These are phyloP conservation scores for Ustilago tritici DNA, from an alignment of 1,284 basidiomycete genomes.

Conservation along the genomic window DNA sequence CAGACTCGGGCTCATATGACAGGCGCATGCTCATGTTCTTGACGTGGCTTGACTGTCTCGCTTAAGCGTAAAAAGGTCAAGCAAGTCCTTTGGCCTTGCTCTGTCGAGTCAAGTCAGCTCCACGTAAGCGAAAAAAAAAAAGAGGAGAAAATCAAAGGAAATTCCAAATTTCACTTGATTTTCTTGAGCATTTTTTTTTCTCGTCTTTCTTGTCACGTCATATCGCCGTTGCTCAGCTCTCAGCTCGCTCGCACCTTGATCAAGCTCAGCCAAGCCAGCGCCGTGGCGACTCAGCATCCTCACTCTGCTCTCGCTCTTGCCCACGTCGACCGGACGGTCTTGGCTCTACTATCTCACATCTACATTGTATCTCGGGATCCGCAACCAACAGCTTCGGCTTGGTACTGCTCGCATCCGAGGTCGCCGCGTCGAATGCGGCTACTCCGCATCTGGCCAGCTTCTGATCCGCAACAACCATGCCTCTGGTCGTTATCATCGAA, in stretches of 20 bases:
- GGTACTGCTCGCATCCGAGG: neutral
- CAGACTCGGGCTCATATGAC: constrained; percentile 1
- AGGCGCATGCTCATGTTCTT: constrained; percentile 6
- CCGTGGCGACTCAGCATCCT: neutral
- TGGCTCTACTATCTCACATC: neutral
- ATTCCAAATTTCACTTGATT: constrained; percentile 4
- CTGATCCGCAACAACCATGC: constrained; percentile 26
- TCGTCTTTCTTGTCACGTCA: neutral
- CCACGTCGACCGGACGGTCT: neutral
- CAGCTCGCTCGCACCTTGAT: neutral
- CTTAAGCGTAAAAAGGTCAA: constrained; percentile 15
- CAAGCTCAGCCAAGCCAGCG: too few relatives aligned
- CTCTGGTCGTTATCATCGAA: neutral
- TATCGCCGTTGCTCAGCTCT: constrained; percentile 5
- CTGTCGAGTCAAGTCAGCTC: neutral
- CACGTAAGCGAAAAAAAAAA: constrained; percentile 3
- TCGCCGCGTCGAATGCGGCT: neutral
- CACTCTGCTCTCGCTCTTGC: neutral
- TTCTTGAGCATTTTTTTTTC: neutral
- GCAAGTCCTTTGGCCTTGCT: constrained; percentile 8
- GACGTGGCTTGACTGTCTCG: constrained; percentile 27
- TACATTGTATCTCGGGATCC: neutral
- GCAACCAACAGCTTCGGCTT: neutral
- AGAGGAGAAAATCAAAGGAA: neutral
- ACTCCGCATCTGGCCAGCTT: constrained; percentile 13